Evolutionary conservation across 345 rosid species (phyloP).

Genomic region (Euphorbia lathyris): DNA sequence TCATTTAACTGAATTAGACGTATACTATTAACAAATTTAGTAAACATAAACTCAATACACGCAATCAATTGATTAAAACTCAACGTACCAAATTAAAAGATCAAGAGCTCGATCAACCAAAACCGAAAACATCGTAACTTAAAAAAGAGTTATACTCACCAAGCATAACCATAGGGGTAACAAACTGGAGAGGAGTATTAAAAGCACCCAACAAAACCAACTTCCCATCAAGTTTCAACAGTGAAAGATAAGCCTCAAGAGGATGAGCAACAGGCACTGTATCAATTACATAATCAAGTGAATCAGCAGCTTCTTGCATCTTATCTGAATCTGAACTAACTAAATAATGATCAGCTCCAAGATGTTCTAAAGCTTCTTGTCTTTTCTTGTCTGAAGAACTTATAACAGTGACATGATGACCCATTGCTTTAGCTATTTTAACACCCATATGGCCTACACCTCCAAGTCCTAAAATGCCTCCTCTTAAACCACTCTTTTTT

Average conservation of each 20-base stretch:
- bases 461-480: conserved; percentile 87
- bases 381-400: conserved; percentile 91
- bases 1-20: no score
- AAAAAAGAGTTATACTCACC: no score
- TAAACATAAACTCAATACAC: no score
- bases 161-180: conserved; percentile 72
- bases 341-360: conserved; percentile 81
- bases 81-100: no score
- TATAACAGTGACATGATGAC: conserved; percentile 88
- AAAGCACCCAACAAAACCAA: conserved; percentile 80
- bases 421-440: conserved; percentile 92
- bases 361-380: conserved; percentile 75
- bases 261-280: conserved; percentile 85
- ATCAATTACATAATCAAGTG: conserved; percentile 83
- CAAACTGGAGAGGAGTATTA: conserved; percentile 65
- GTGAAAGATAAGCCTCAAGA: conserved; percentile 71
- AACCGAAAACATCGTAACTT: no score
- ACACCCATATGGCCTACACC: conserved; percentile 99
- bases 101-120: no score
- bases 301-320: conserved; percentile 64
- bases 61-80: no score
- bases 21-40: no score
- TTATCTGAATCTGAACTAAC: conserved; percentile 59
- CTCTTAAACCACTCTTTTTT: conserved; percentile 57
- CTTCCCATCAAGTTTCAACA: conserved; percentile 80